Percentiles rank a stretch among this genome's conserved stretches.
Evolutionary conservation across 1,139 yeast species (phyloP).

Genomic region (Pneumocystis sp.): DNA sequence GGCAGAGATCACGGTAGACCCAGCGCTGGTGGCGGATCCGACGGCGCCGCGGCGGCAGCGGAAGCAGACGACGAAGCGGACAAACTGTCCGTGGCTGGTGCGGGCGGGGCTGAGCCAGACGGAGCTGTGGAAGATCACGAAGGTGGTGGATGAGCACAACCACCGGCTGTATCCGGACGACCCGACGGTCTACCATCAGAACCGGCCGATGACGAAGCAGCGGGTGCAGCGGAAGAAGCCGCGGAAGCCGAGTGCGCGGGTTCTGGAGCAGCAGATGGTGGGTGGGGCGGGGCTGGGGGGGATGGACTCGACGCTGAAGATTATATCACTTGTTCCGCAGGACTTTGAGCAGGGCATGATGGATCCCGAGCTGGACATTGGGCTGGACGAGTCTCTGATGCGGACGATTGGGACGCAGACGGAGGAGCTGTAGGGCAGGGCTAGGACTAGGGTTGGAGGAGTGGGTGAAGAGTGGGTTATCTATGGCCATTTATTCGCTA

Average conservation of each 20-base stretch:
- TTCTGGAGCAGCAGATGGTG: not conserved
- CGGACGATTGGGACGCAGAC: not conserved
- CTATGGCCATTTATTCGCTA: no score
- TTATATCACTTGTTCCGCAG: not conserved
- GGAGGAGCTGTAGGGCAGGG: not conserved
- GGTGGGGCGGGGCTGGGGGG: not conserved
- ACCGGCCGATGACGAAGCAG: not conserved
- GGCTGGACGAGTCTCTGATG: not conserved
- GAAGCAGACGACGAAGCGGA: slow-evolving; percentile 1
- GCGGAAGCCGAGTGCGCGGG: not conserved
- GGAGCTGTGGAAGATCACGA: slow-evolving; percentile 4
- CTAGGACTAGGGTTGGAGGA: not conserved
- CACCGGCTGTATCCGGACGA: slow-evolving; percentile 3
- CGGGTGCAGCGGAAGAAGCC: not conserved
- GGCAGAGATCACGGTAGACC: not conserved
- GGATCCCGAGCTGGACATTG: not conserved
- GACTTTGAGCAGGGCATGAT: not conserved
- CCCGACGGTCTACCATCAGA: slow-evolving; percentile 3
- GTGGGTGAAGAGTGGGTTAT: not conserved
- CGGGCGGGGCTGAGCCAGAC: slow-evolving; percentile 3
- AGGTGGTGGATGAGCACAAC: slow-evolving; percentile 1
- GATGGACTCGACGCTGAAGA: not conserved
- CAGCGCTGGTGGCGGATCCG: not conserved
- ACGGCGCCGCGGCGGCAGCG: not conserved
- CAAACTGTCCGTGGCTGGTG: slow-evolving; percentile 5